Percentiles rank a stretch among this genome's conserved stretches.
Evolutionary conservation across 106 monocot species (phyloP).

Genomic region (Hemerocallis citrina): DNA sequence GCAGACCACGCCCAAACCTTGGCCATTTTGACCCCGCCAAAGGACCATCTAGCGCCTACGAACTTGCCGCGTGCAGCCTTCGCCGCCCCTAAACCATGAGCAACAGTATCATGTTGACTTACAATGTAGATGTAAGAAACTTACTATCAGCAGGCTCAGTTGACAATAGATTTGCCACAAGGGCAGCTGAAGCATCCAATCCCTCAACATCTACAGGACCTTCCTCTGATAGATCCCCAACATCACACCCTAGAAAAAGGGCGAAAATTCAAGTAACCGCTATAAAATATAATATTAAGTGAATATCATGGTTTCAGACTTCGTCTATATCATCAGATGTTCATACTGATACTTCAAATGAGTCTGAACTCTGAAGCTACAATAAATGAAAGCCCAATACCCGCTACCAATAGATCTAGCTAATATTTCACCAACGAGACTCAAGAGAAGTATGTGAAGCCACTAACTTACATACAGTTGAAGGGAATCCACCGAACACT

Average conservation of each 20-base stretch:
- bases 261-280: background rate
- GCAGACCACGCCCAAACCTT: too few relatives aligned
- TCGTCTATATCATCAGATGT: background rate
- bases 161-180: conserved; percentile 88
- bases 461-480: conserved; percentile 73
- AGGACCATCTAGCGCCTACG: too few relatives aligned
- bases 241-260: conserved; percentile 86
- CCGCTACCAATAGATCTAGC: too few relatives aligned
- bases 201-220: conserved; percentile 86
- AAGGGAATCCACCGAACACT: conserved; percentile 90
- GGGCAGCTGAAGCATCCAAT: conserved; percentile 86
- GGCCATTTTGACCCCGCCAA: too few relatives aligned
- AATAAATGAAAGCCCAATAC: too few relatives aligned
- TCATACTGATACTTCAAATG: too few relatives aligned
- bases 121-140: conserved; percentile 14
- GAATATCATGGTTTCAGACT: background rate
- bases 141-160: conserved; percentile 91
- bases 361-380: background rate
- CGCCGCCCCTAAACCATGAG: too few relatives aligned
- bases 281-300: background rate
- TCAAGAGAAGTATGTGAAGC: background rate
- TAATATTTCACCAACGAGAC: background rate
- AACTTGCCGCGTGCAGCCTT: too few relatives aligned
- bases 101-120: too few relatives aligned
- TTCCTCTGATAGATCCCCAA: conserved; percentile 77